These are phyloP conservation scores for Claviceps humidiphila DNA, from an alignment of 2,329 filamentous ascomycete genomes.

Conservation along the genomic window DNA sequence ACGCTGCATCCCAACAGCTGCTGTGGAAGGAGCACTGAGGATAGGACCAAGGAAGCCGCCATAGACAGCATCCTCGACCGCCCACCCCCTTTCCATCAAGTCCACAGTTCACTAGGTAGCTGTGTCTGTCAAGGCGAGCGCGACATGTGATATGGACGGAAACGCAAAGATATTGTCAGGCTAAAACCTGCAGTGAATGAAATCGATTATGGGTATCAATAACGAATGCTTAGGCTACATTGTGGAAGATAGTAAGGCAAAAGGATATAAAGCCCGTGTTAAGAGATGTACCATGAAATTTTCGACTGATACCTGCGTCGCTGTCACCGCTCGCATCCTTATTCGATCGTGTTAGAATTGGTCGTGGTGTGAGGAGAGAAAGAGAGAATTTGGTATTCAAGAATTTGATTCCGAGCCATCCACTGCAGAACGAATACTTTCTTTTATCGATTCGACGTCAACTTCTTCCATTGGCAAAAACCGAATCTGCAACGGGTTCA, in stretches of 20 bases:
- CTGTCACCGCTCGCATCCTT: background rate
- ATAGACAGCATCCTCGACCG: background rate
- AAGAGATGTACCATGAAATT: background rate
- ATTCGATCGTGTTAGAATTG: background rate
- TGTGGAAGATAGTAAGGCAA: background rate
- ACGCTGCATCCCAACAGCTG: background rate
- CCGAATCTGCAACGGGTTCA: constrained; percentile 36
- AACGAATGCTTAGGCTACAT: constrained; percentile 1
- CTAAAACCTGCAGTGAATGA: background rate
- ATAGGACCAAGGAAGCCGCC: background rate
- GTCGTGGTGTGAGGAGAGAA: background rate
- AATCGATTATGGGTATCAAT: constrained; percentile 2
- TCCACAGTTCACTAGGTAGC: background rate
- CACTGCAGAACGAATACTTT: constrained; percentile 42
- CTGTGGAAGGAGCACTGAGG: constrained; percentile 3
- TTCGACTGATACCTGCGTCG: background rate
- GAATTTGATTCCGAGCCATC: constrained; percentile 16
- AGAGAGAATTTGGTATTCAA: background rate
- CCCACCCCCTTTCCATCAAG: background rate
- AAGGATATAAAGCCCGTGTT: background rate
- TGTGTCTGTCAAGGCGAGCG: background rate
- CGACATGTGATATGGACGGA: background rate
- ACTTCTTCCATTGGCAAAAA: constrained; percentile 51
- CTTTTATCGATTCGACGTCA: constrained; percentile 44
- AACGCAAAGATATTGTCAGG: background rate